These are phyloP conservation scores for Erythrophleum ivorense DNA, from an alignment of 331 rosid species.

Conservation along the genomic window DNA sequence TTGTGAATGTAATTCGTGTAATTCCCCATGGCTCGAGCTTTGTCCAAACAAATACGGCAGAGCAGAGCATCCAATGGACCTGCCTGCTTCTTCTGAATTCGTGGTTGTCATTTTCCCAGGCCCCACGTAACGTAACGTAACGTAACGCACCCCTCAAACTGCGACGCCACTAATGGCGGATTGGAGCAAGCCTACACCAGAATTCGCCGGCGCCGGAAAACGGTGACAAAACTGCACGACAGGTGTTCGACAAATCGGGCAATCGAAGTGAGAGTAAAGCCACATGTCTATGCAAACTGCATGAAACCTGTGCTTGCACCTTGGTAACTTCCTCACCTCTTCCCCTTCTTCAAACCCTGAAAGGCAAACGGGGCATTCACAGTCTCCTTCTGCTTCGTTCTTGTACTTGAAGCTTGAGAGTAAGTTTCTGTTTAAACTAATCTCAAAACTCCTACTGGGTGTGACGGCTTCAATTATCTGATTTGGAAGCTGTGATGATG, in stretches of 20 bases:
- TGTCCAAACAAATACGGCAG: not conserved
- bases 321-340: conserved; percentile 73
- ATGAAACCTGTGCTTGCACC: conserved; percentile 82
- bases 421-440: conserved; percentile 38
- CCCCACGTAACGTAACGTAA: not conserved
- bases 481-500: conserved; percentile 12
- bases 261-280: conserved; percentile 88
- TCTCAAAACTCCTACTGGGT: conserved; percentile 37
- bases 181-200: conserved; percentile 33
- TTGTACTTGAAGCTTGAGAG: conserved; percentile 77
- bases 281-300: conserved; percentile 89
- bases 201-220: conserved; percentile 41
- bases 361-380: conserved; percentile 79
- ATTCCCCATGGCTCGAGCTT: not conserved
- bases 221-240: conserved; percentile 42
- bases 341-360: conserved; percentile 91
- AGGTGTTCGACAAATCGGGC: conserved; percentile 86
- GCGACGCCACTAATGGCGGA: not conserved
- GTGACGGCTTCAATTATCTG: conserved; percentile 6
- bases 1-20: not conserved
- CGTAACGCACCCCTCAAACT: not conserved
- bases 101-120: conserved; percentile 20
- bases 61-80: not conserved
- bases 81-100: not conserved
- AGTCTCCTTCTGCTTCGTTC: conserved; percentile 40